phyloP scores from a whole-genome alignment of 371 early-diverging fungal genomes.

The Mucor irregularis region DNA sequence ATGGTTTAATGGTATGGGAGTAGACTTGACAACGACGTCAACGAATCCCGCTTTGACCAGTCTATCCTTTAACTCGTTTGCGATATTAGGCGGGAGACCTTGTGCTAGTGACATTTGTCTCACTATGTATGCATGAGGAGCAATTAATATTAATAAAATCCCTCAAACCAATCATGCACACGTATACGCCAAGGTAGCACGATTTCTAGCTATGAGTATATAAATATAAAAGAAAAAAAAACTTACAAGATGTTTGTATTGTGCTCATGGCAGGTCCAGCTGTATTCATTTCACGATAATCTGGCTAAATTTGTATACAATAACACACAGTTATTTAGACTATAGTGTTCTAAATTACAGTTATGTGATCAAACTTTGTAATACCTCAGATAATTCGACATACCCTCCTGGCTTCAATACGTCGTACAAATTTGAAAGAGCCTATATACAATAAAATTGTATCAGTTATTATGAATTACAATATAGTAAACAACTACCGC shows the following conservation, averaged over 20 bases:
- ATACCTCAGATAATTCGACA: conserved; percentile 42
- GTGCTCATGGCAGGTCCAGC: too few species aligned
- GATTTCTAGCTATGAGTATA: too few species aligned
- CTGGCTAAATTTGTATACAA: neutral
- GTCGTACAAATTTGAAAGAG: conserved; percentile 4
- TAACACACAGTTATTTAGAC: neutral
- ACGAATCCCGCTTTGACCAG: conserved; percentile 5
- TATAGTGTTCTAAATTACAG: neutral
- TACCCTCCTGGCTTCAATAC: conserved; percentile 21
- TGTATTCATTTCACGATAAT: too few species aligned
- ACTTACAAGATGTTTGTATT: too few species aligned
- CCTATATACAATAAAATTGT: neutral
- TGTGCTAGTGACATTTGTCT: neutral
- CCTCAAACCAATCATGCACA: too few species aligned
- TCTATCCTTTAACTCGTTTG: neutral
- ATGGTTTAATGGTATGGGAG: conserved; percentile 20
- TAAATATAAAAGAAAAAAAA: too few species aligned
- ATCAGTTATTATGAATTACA: neutral
- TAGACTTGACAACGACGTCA: neutral
- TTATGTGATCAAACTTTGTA: neutral
- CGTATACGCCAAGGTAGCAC: too few species aligned
- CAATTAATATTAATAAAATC: too few species aligned
- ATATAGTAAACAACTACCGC: neutral
- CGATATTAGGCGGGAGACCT: neutral
- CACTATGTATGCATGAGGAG: neutral